Evolutionary conservation across 257 asterid species (phyloP), one percentile per base, ranked within the genome.

Genomic region (Haberlea rhodopensis): DNA sequence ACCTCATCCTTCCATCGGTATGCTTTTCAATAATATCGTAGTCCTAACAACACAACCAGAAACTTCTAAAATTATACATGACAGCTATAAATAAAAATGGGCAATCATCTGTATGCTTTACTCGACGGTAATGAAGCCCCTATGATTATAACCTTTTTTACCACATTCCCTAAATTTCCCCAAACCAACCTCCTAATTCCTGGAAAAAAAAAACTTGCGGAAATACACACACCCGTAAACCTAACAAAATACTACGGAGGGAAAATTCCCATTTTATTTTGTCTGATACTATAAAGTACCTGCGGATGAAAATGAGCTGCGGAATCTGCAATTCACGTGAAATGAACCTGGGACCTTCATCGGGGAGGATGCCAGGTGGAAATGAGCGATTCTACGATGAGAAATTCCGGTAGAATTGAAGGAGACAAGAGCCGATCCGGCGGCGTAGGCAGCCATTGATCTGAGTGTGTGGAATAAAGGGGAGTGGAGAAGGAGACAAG

Each of bases 391-490:
- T 62, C 66, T 74, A 63, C 70, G 79, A 63, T 72, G 66, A 60
- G 77, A 75, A 69, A 70, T 24, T 11, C 69, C 77, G 32, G 75
- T 46, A 52, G 85, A 61, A 53, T 59, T 73, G 76, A 74, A 69
- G 49, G 87, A 69, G 43, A 72, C 80, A 26, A 76, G 54, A 57
- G 95, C 78, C 26, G 94, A 84, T 75, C 91, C 94, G 11, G 87
- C 76, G 43, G 81, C 82, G 27, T 80, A 61, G 65, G 85, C 73
- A 68, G 95, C 81, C 79, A 83, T 79, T 72, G 79, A 69, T 62
- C 20, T 60, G 6, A 60, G 58, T 5, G 51, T 6, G 51, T n/a
- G 21, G 54, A 54, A 71, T 53, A 22, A 3, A 1, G 63, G 24
- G 53, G 68, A 58, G 34, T 43, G 52, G 28, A 57, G 70, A 64